Evolutionary conservation across 108 stramenopile species (phyloP).

Genomic region (Cylindrotheca fusiformis): DNA sequence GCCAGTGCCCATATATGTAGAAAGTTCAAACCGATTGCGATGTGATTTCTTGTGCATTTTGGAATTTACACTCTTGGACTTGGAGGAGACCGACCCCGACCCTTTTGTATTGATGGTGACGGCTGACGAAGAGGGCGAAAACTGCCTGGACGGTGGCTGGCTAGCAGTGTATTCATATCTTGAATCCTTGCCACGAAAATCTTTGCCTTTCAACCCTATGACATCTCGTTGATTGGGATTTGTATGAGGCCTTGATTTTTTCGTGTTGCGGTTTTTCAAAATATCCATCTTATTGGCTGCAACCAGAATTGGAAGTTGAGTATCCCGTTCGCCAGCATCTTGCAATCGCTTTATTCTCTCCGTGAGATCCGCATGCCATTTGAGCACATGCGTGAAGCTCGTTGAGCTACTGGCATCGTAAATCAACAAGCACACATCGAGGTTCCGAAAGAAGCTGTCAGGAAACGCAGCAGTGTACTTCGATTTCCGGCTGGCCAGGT

Average conservation of each 20-base stretch:
- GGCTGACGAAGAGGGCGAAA: constrained; percentile 8
- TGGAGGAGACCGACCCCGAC: not conserved
- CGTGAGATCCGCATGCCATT: constrained; percentile 71
- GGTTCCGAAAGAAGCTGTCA: constrained; percentile 59
- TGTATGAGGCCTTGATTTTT: constrained; percentile 7
- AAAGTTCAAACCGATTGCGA: constrained; percentile 29
- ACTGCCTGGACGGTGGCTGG: not conserved
- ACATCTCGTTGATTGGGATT: constrained; percentile 47
- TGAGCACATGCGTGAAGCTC: constrained; percentile 69
- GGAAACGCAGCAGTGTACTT: constrained; percentile 33
- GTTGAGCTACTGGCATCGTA: constrained; percentile 77
- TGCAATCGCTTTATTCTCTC: constrained; percentile 34
- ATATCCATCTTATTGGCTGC: constrained; percentile 82
- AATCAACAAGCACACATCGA: constrained; percentile 71
- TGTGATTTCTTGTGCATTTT: constrained; percentile 1
- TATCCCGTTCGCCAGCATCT: constrained; percentile 9
- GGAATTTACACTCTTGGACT: not conserved
- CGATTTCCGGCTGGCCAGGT: constrained; percentile 22
- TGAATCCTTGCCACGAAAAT: constrained; percentile 59
- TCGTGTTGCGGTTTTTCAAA: constrained; percentile 22
- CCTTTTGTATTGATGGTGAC: not conserved
- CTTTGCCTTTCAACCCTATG: constrained; percentile 48
- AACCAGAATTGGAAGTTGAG: constrained; percentile 64
- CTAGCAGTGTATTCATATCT: constrained; percentile 63
- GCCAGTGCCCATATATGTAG: constrained; percentile 55